Percentiles rank a stretch among this genome's conserved stretches.
Evolutionary conservation across 768 basidiomycete species (phyloP).

Genomic region (Trametes villosa): DNA sequence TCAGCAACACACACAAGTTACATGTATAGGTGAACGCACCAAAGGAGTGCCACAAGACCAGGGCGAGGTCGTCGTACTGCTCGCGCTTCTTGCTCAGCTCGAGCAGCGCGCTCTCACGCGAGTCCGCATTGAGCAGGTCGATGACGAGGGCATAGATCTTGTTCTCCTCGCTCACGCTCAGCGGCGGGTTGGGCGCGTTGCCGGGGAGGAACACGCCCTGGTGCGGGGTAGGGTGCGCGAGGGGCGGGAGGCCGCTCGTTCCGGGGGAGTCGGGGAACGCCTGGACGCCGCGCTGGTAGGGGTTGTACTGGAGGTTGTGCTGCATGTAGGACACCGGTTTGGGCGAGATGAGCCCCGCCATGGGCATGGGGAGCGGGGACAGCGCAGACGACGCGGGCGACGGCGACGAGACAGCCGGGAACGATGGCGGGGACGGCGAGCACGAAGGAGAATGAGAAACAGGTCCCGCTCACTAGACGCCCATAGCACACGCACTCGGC

Average conservation of each 20-base stretch:
- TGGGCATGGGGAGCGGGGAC: constrained; percentile 20
- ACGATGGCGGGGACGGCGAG: neutral
- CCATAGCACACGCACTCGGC: neutral
- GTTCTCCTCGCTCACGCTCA: constrained; percentile 54
- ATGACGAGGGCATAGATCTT: constrained; percentile 93
- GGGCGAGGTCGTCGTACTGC: constrained; percentile 97
- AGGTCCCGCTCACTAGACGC: neutral
- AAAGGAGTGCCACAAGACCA: constrained; percentile 98
- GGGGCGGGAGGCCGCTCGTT: constrained; percentile 53
- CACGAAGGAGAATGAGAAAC: neutral
- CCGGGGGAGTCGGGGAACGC: constrained; percentile 70
- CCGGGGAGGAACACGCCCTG: constrained; percentile 36
- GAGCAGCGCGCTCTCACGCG: constrained; percentile 88
- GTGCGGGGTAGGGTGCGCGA: constrained; percentile 54
- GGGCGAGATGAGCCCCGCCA: constrained; percentile 39
- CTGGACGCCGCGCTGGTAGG: constrained; percentile 58
- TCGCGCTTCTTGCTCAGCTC: constrained; percentile 99
- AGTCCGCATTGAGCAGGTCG: constrained; percentile 78
- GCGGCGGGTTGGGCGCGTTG: constrained; percentile 22
- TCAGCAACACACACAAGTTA: neutral
- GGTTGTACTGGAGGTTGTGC: constrained; percentile 60
- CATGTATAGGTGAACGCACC: constrained; percentile 53
- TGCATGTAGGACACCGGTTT: constrained; percentile 53
- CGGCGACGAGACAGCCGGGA: constrained; percentile 4
- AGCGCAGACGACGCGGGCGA: constrained; percentile 12